Percentiles rank a stretch among this genome's conserved stretches.
Conservation (phyloP, 352 stramenopile genomes). For the Globisporangium cederbergense region DNA sequence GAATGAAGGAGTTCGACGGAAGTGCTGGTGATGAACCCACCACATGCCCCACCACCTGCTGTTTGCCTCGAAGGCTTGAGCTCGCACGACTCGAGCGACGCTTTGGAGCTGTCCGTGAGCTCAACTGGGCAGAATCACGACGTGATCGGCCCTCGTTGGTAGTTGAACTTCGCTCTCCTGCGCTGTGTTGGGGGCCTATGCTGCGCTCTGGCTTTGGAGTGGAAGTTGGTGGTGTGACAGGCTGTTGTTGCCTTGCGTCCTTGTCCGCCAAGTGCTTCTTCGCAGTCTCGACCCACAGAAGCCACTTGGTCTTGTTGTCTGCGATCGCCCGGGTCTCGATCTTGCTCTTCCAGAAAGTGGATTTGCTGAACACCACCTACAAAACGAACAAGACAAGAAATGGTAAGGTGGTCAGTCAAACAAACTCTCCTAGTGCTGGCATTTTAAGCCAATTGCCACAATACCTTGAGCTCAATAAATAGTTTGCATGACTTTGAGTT, state of each 20-base stretch:
- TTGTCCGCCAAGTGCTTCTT: constrained; percentile 37
- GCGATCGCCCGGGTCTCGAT: constrained; percentile 71
- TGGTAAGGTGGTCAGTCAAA: background rate
- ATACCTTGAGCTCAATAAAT: constrained; percentile 73
- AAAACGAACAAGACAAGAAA: background rate
- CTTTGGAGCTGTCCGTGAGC: constrained; percentile 1
- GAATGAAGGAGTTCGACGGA: constrained; percentile 17
- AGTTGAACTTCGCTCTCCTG: background rate
- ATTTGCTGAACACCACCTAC: constrained; percentile 77
- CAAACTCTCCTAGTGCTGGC: background rate
- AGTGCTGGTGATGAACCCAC: background rate
- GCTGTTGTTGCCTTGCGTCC: background rate
- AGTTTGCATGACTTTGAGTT: constrained; percentile 49
- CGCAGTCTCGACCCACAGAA: constrained; percentile 63
- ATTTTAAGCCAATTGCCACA: background rate
- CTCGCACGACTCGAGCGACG: constrained; percentile 14
- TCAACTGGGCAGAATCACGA: background rate
- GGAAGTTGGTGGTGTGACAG: background rate
- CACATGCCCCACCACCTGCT: background rate
- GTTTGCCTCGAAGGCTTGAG: constrained; percentile 6
- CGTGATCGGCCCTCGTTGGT: background rate
- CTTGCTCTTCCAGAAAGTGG: constrained; percentile 80
- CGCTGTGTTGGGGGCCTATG: background rate
- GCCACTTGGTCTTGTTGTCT: constrained; percentile 75
- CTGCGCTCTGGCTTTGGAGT: background rate